Evolutionary conservation across 179 eudicot genomes (phyloP), one percentile per base, ranked within the genome.

Genomic region (Gypsophila paniculata): DNA sequence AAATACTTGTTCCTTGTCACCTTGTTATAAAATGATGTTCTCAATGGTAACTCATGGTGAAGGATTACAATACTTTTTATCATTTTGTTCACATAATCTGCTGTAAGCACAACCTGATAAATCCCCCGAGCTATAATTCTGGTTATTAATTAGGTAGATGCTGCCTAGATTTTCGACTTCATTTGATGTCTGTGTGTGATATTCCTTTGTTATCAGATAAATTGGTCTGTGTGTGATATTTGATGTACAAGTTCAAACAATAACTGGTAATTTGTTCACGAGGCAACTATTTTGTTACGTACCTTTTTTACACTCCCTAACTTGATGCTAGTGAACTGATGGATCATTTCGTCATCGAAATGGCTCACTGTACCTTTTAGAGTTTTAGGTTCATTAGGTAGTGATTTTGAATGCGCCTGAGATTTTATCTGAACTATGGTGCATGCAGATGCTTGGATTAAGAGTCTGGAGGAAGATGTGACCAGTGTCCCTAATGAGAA

Each of bases 381-480:
- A n/a, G n/a, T n/a, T n/a, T n/a, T n/a, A n/a, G n/a, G n/a, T n/a
- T n/a, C 65, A 68, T 10, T 61, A n/a, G 67, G 18, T 19, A 64
- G 6, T 46, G 66, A 18, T 42, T 32, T 36, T 36, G 15, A 69
- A 70, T 58, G 44, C 32, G 15, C 58, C 14, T 51, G 4, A 48
- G 46, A 23, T 18, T 0, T 67, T 66, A 64, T 25, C 57, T 48
- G 64, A 51, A 39, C 10, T 76, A 39, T n/a, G 49, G 69, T 79
- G 73, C 72, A 63, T 73, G 74, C 86, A 94, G 99, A 88, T 80
- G 80, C 79, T 70, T 65, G 52, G 51, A 83, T 87, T 62, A 82
- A 83, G 75, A 70, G 81, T 65, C 85, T 90, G 65, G 88, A 94
- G 84, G 88, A 73, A 74, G 85, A 85, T 67, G 77, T 87, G 42